Evolutionary conservation across 2,329 filamentous ascomycete species (phyloP), one percentile per base, ranked within the genome.

Genomic region (Nothopassalora personata): DNA sequence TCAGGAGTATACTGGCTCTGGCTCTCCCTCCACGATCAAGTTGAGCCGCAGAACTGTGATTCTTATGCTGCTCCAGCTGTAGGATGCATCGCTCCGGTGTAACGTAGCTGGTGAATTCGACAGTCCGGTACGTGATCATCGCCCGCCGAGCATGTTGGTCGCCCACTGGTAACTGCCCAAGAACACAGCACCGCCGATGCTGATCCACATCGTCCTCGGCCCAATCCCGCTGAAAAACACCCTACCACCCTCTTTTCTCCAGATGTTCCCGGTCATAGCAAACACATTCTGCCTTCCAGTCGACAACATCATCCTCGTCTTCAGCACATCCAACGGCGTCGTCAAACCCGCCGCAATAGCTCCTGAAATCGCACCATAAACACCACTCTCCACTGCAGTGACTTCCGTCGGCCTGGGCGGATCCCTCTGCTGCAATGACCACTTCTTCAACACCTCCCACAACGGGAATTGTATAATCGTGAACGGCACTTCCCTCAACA

Each of bases 401-500:
- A 94, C 79, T 34, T 80, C 74, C 0, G 79, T 70, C 81, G 76
- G 64, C 69, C 60, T 70, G 68, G 46, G 30, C 46, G 18, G 48
- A n/a, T 53, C 66, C 15, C 64, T 66, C 59, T 69, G 73, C 45
- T 76, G 68, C 47, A 81, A 75, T 5, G 86, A 80, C 82, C 84
- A 90, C 46, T 80, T 80, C 81, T 97, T 97, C 81, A 97, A 83
- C 4, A 83, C 86, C 76, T 99, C 94, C 94, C 94, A 99, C 63
- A 99, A 82, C 49, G 94, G 94, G 73, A 99, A 99, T 75, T 99
- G 94, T 63, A 99, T 89, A 9, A 97, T 87, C 2, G 95, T 97
- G 71, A 99, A 99, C 4, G 94, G 94, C 61, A 99, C 92, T 79
- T 99, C 94, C 60, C 94, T 86, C 77, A 97, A 88, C 54, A 99